Evolutionary conservation across 805 yeast genomes (phyloP), one percentile per base, ranked within the genome.

Genomic region (Wickerhamiella sorbophila): DNA sequence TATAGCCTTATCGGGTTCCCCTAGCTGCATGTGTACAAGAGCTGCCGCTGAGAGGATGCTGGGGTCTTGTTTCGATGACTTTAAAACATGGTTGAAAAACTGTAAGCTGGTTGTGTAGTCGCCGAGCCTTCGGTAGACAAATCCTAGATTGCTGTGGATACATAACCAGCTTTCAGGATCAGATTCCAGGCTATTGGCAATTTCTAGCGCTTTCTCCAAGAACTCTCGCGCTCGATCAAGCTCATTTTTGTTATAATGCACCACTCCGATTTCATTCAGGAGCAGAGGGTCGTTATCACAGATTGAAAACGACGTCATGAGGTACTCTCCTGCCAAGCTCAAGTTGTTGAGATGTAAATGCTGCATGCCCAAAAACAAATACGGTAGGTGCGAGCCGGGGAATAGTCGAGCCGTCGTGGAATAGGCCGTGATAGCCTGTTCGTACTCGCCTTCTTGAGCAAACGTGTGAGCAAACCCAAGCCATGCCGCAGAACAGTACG

Each of bases 361-460:
- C 63, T 91, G 97, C 95, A 91, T 91, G 1, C 98, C 99, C 32
- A 91, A 66, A 53, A 83, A 88, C 45, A 91, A 63, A 53, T 81
- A 76, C 1, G 98, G 97, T 37, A 87, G 62, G 58, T 91, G 96
- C 3, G 87, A 78, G 1, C 67, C 67, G 17, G 62, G 69, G 54
- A 91, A 91, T 34, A 87, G 69, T 47, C 95, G 66, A 1, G 95
- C 85, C 0, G 96, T 96, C 10, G 94, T 87, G 1, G 97, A 87
- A 60, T 87, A 91, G 0, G 97, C 97, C 43, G 95, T 80, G 18
- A 91, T 80, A 1, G 97, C 97, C 60, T 91, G 97, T 58, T 91
- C 99, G 58, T 91, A 96, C 60, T 91, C 99, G n/a, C 95, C 94
- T 58, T 91, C 98, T 2, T 83, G 79, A 0, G 95, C 95, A 71